phyloP scores from a whole-genome alignment of 164 flowering plant species.

The Stephania japonica region DNA sequence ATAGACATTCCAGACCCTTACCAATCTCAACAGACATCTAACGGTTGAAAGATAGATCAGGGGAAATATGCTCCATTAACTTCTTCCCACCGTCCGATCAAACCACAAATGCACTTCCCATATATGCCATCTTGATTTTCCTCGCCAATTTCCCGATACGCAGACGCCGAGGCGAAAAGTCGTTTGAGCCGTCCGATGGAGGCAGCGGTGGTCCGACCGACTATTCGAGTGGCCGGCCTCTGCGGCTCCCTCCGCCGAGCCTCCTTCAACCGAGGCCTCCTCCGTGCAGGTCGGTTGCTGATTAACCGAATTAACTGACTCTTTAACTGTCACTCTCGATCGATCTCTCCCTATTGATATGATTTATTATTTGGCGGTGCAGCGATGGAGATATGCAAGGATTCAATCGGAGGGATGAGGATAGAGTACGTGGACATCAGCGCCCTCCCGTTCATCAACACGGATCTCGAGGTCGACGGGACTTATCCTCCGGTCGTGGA shows the following conservation, averaged over 20 bases:
- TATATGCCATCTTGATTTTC: too few relatives aligned
- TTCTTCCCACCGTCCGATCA: too few relatives aligned
- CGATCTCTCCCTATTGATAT: background rate
- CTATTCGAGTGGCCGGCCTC: slow-evolving; percentile 61
- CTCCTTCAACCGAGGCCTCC: slow-evolving; percentile 68
- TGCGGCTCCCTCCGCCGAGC: slow-evolving; percentile 80
- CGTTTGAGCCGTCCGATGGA: background rate
- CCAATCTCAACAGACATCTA: too few relatives aligned
- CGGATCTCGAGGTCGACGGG: slow-evolving; percentile 41
- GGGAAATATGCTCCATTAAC: too few relatives aligned
- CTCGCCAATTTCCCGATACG: too few relatives aligned
- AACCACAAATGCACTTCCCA: too few relatives aligned
- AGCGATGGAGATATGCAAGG: slow-evolving; percentile 28
- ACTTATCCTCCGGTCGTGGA: slow-evolving; percentile 43
- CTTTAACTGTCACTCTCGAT: background rate
- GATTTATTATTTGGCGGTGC: background rate
- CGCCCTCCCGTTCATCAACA: slow-evolving; percentile 40
- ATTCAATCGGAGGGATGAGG: slow-evolving; percentile 31
- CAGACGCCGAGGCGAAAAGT: background rate
- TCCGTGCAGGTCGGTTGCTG: slow-evolving; percentile 50
- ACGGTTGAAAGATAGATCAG: too few relatives aligned
- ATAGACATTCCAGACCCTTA: too few relatives aligned
- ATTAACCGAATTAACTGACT: too few relatives aligned
- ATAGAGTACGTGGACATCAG: slow-evolving; percentile 38
- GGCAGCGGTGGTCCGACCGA: slow-evolving; percentile 19